Evolutionary conservation across 768 basidiomycete genomes (phyloP).

Genomic region (Trametes maxima): DNA sequence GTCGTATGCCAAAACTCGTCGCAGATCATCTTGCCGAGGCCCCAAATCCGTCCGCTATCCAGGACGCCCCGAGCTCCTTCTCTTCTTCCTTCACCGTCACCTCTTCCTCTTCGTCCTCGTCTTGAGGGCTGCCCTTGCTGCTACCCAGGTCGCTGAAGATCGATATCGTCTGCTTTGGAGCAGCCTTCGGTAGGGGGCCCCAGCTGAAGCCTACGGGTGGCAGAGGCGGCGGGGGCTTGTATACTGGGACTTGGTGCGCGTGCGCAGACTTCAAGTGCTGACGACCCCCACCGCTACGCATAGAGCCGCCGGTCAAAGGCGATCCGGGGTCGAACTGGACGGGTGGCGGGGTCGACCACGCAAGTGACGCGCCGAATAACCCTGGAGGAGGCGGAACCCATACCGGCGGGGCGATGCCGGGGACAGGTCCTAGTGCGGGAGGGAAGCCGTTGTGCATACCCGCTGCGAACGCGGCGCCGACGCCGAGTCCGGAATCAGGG

Average conservation of each 20-base stretch:
- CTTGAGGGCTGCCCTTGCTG: not conserved
- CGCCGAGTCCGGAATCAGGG: slow-evolving; percentile 11
- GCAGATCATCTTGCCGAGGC: slow-evolving; percentile 7
- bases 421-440: not conserved
- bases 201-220: slow-evolving; percentile 50
- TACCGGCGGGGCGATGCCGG: not conserved
- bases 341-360: slow-evolving; percentile 1
- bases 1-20: not conserved
- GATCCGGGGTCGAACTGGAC: slow-evolving; percentile 1
- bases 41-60: slow-evolving; percentile 24
- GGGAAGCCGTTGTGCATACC: slow-evolving; percentile 12
- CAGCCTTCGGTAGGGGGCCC: slow-evolving; percentile 57
- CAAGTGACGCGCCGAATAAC: not conserved
- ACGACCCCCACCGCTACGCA: slow-evolving; percentile 21
- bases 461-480: slow-evolving; percentile 16
- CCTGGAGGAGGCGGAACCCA: not conserved
- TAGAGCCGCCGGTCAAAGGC: slow-evolving; percentile 11
- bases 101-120: not conserved
- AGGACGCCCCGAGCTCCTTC: slow-evolving; percentile 14
- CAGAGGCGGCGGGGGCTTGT: slow-evolving; percentile 14
- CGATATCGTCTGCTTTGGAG: slow-evolving; percentile 25
- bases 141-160: slow-evolving; percentile 4
- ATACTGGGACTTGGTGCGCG: slow-evolving; percentile 32
- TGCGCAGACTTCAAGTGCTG: slow-evolving; percentile 40
- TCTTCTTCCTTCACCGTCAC: slow-evolving; percentile 8